Conservation (phyloP, 2,329 filamentous ascomycete genomes). For the Leptodontidium sp. region DNA sequence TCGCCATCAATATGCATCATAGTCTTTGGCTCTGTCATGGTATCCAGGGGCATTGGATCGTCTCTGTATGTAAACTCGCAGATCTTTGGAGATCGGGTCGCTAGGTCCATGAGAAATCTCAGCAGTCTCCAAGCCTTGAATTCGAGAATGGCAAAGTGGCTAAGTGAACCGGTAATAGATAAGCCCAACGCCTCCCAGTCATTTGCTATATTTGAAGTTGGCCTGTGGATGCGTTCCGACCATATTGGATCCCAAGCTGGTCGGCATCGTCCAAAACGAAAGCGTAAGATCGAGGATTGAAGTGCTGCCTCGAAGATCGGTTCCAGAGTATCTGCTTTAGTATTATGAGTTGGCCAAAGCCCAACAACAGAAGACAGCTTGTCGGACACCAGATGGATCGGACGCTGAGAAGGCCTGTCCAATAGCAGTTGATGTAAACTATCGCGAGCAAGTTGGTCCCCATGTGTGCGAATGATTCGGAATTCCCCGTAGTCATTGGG, state of each 20-base stretch:
- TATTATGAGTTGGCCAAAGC: conserved; percentile 42
- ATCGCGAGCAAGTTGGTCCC: conserved; percentile 45
- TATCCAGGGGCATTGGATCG: conserved; percentile 46
- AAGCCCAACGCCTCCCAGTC: conserved; percentile 65
- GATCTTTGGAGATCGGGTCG: conserved; percentile 55
- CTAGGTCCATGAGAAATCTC: conserved; percentile 76
- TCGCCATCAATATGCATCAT: conserved; percentile 75
- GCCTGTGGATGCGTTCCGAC: conserved; percentile 10
- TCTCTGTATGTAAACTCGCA: conserved; percentile 57
- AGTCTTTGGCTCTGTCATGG: conserved; percentile 51
- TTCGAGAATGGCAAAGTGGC: conserved; percentile 73
- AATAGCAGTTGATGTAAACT: conserved; percentile 41
- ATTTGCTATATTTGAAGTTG: conserved; percentile 29
- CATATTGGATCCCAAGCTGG: conserved; percentile 43
- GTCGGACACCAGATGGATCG: conserved; percentile 46
- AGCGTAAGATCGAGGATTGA: conserved; percentile 63
- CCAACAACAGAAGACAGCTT: conserved; percentile 44
- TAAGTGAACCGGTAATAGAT: conserved; percentile 73
- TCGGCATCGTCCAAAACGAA: conserved; percentile 61
- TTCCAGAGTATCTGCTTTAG: conserved; percentile 43
- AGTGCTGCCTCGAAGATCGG: conserved; percentile 64
- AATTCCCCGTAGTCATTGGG: conserved; percentile 34
- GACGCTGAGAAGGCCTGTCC: conserved; percentile 23
- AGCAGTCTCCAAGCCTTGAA: conserved; percentile 72
- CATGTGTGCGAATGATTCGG: conserved; percentile 44